Evolutionary conservation across 305 asterid species (phyloP), one percentile per base, ranked within the genome.

Genomic region (Fraxinus xanthoxyloides): DNA sequence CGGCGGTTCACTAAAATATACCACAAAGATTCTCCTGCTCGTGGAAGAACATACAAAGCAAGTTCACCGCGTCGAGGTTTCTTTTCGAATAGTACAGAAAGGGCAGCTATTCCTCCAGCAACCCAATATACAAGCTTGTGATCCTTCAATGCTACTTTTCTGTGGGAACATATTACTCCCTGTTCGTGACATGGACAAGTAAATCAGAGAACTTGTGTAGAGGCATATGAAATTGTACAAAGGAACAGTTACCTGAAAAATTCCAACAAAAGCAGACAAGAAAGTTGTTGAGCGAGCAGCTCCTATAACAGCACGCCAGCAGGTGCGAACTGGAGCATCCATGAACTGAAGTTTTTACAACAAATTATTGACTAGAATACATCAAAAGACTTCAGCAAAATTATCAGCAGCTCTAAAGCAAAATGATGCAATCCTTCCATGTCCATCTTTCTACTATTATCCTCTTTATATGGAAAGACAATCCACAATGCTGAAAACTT

Each of bases 1-100:
- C 78, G 97, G 56, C 99, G 97, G 78, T 96, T 96, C 86, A 93
- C 97, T 82, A 96, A 86, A 80, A 96, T 96, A 90, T 89, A 90
- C 99, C 99, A 96, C 85, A 92, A 87, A 78, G 99, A 96, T 80
- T 96, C 98, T 85, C 95, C 99, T 76, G 99, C 98, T 84, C 98
- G 90, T 46, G 99, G 99, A 80, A 96, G 98, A 87, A 96, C 99
- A 81, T 96, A 96, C 36, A 96, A 85, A 77, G 98, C 98, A 77
- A 96, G 88, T 85, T 96, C 99, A 63, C 93, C 94, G 74, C 98
- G 99, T 84, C 98, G 90, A 83, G 98, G 92, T 90, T 96, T 96
- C 92, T 96, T 96, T 89, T 96, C 99, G 82, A 96, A 75, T 79
- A 96, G 84, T 79, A 94, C 94, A 80, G 99, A 95, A 74, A 96